phyloP scores from a whole-genome alignment of 2,329 filamentous ascomycete genomes.

The Monosporascus sp. region DNA sequence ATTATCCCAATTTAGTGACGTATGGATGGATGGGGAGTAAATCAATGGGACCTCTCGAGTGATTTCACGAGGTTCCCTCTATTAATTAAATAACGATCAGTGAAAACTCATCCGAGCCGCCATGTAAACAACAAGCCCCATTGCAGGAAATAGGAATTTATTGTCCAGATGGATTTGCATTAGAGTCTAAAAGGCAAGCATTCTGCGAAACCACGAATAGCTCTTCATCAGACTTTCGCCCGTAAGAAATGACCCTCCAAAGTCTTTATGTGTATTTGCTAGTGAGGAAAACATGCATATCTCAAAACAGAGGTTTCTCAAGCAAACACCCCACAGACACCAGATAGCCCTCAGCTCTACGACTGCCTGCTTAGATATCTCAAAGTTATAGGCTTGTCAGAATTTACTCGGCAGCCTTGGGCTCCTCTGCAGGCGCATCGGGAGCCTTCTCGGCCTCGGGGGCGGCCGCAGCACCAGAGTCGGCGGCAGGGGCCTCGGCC shows the following conservation, averaged over 20 bases:
- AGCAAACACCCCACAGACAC: constrained; percentile 60
- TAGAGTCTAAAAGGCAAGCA: constrained; percentile 51
- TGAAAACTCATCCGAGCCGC: too few species aligned
- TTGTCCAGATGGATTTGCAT: constrained; percentile 52
- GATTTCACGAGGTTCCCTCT: too few species aligned
- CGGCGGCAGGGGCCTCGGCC: constrained; percentile 65
- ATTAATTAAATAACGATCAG: too few species aligned
- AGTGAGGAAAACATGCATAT: constrained; percentile 48
- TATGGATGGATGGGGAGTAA: too few species aligned
- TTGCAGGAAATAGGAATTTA: constrained; percentile 38
- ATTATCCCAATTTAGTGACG: too few species aligned
- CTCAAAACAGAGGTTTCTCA: constrained; percentile 42
- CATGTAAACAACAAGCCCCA: background rate
- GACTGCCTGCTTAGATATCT: constrained; percentile 37
- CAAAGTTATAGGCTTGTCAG: constrained; percentile 30
- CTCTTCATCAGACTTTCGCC: constrained; percentile 34
- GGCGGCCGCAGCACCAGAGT: constrained; percentile 47
- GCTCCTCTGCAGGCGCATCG: constrained; percentile 55
- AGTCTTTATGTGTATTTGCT: constrained; percentile 37
- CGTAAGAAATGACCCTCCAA: constrained; percentile 26
- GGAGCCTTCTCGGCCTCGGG: constrained; percentile 53
- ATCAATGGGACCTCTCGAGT: too few species aligned
- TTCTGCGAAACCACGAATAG: constrained; percentile 41
- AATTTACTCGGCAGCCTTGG: constrained; percentile 61
- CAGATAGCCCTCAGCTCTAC: constrained; percentile 44